Conservation (phyloP, 441 rosid species). For the Euphorbia celastroides region DNA sequence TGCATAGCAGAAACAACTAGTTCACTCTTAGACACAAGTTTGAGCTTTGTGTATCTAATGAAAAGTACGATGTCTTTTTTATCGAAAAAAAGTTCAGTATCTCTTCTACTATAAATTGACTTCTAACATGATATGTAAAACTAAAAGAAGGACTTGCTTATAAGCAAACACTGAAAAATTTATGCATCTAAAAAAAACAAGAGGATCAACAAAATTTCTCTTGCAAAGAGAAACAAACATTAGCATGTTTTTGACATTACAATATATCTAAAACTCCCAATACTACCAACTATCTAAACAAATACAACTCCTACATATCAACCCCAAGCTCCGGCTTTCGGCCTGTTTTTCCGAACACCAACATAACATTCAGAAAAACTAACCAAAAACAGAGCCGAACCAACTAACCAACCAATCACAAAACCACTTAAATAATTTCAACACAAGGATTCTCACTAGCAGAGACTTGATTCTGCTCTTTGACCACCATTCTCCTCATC, state of each 20-base stretch:
- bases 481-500: slow-evolving; percentile 41
- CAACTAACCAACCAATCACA: not conserved
- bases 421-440: slow-evolving; percentile 29
- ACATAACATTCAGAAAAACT: no score
- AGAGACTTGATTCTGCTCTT: slow-evolving; percentile 67
- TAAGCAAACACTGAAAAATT: not conserved
- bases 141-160: not conserved
- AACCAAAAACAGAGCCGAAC: no score
- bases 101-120: no score
- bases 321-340: no score
- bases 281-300: not conserved
- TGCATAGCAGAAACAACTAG: no score
- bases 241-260: slow-evolving; percentile 4
- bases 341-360: no score
- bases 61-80: no score
- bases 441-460: slow-evolving; percentile 28
- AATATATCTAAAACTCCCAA: not conserved
- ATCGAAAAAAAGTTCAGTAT: no score
- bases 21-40: no score
- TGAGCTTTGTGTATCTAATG: no score
- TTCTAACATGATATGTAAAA: not conserved
- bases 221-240: not conserved
- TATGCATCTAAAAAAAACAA: no score
- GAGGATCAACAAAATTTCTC: not conserved
- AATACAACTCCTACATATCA: not conserved